These are phyloP conservation scores for Clitopilus passeckerianus DNA, from an alignment of 768 basidiomycete genomes.

Conservation along the genomic window DNA sequence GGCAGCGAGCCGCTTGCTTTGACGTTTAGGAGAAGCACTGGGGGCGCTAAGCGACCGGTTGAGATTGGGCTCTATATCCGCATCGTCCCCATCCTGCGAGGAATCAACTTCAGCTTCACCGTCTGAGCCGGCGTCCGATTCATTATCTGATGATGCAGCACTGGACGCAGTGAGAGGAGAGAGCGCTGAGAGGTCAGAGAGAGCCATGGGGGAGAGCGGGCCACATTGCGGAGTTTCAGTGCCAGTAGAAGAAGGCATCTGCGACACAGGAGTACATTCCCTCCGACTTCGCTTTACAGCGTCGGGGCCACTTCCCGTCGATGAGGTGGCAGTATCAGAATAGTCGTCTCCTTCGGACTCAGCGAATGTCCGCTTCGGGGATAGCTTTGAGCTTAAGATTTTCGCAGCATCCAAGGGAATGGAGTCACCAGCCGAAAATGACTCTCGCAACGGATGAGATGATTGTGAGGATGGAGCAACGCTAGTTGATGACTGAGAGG, in stretches of 20 bases:
- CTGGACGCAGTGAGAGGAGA: constrained; percentile 10
- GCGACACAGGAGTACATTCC: not conserved
- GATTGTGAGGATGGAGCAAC: constrained; percentile 4
- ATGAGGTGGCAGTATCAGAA: constrained; percentile 12
- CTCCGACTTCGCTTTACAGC: constrained; percentile 1
- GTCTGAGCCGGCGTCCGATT: constrained; percentile 12
- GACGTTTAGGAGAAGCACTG: not conserved
- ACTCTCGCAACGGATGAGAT: constrained; percentile 14
- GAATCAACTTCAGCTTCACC: constrained; percentile 4
- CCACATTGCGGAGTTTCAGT: not conserved
- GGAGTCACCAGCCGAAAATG: constrained; percentile 9
- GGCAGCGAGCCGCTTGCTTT: not conserved
- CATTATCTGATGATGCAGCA: constrained; percentile 18
- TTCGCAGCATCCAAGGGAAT: not conserved
- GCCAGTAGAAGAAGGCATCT: not conserved
- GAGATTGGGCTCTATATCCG: not conserved
- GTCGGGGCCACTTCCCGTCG: constrained; percentile 4
- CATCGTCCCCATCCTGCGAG: not conserved
- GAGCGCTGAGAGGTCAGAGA: constrained; percentile 13
- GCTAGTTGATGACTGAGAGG: constrained; percentile 3
- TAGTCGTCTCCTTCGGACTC: constrained; percentile 21
- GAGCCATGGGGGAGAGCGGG: constrained; percentile 5
- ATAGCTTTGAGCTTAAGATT: constrained; percentile 26
- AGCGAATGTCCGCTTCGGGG: constrained; percentile 29
- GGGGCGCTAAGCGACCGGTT: not conserved